Evolutionary conservation across 805 yeast species (phyloP).

Genomic region (Candida parachauliodes): DNA sequence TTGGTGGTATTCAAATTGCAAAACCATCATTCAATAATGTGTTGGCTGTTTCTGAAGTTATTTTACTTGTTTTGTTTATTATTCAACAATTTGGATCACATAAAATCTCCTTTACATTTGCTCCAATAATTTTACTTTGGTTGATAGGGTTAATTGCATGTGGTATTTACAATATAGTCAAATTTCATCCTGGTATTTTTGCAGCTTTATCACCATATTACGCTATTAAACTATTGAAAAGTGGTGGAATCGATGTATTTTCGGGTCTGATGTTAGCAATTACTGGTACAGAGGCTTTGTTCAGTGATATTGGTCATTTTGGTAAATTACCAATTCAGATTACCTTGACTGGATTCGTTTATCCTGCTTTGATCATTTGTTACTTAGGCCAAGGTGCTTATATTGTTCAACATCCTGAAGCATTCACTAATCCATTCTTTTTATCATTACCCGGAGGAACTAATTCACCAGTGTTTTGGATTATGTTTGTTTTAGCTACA

Average conservation of each 20-base stretch:
- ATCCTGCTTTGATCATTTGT: slow-evolving; percentile 48
- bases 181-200: slow-evolving; percentile 42
- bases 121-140: slow-evolving; percentile 56
- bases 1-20: slow-evolving; percentile 54
- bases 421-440: slow-evolving; percentile 43
- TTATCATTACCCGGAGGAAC: slow-evolving; percentile 49
- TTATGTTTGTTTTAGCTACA: slow-evolving; percentile 49
- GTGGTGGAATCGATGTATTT: slow-evolving; percentile 40
- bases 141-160: slow-evolving; percentile 39
- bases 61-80: slow-evolving; percentile 43
- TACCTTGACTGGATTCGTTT: slow-evolving; percentile 44
- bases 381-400: slow-evolving; percentile 61
- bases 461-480: slow-evolving; percentile 45
- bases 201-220: slow-evolving; percentile 48
- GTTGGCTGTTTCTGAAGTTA: slow-evolving; percentile 48
- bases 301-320: slow-evolving; percentile 60
- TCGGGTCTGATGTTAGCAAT: slow-evolving; percentile 52
- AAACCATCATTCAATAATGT: slow-evolving; percentile 42
- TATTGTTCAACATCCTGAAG: slow-evolving; percentile 37
- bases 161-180: slow-evolving; percentile 45
- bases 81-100: slow-evolving; percentile 50
- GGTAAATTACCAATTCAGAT: slow-evolving; percentile 48
- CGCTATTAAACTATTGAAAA: slow-evolving; percentile 43
- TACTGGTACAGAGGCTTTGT: slow-evolving; percentile 64
- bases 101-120: slow-evolving; percentile 45